Base-by-base conservation (phyloP, 441 rosid species). In the Adansonia gregorii region DNA sequence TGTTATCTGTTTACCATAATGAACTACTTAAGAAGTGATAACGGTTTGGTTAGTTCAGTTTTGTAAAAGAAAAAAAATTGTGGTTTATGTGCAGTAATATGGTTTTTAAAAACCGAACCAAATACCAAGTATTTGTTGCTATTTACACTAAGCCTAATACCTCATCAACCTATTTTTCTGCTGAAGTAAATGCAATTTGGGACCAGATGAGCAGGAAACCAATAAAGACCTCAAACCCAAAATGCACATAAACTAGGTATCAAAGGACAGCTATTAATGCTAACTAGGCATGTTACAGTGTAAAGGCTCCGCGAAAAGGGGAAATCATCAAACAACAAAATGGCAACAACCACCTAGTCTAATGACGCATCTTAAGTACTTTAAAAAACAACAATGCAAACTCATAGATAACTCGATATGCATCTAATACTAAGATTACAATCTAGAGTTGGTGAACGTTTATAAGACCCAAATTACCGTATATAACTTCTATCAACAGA, bases 201-300 rank as follows among this genome's bases (percentile, higher is more conserved):
- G 68, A n/a, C 71, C 67, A 54, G 45, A 55, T 2, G n/a, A 71
- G 73, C 67, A 54, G 14, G 22, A 22, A 61, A 71, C 60, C 27
- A 51, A 73, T 73, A 51, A 72, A 39, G 68, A 31, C 49, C 82
- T 72, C 63, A 69, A 51, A 60, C 67, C 65, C 35, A 19, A 3
- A 24, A 43, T 8, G 45, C 56, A 59, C 4, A 60, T 3, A 74
- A 45, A 24, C 15, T 59, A 27, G 35, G 10, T 43, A 10, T 61
- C 43, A 63, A 77, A 63, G 52, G 43, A 54, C 35, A 19, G 9
- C 15, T 4, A 70, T 71, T 8, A 71, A 31, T 31, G 74, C 48
- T 71, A 71, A 15, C 61, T 70, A 15, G 60, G n/a, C 19, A 24
- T 8, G 31, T 27, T 15, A 31, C 45, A 14, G 14, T 14, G 14